Base-by-base conservation (phyloP, 2,329 filamentous ascomycete species). In the Hymenoscyphus scutula region DNA sequence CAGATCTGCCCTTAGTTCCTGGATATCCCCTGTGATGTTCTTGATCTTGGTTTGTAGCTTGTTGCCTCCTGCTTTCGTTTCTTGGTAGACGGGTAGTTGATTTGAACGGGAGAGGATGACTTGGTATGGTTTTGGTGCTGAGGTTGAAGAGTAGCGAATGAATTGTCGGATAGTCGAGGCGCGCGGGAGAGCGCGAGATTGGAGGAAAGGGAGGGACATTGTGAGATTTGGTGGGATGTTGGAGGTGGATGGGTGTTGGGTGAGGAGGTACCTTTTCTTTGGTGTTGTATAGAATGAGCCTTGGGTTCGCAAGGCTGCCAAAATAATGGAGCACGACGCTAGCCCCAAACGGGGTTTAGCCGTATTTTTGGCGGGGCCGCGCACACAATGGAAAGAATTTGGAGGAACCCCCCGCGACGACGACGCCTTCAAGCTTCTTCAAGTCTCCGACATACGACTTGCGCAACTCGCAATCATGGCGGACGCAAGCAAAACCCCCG, bases 31-130 rank as follows among this genome's bases (percentile, higher is more conserved):
- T 62, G 91, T 86, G 57, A 94, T 83, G 76, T 90, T 92, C 75
- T 92, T 89, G 61, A 99, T 78, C 62, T 85, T 76, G 5, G 94
- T 96, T 71, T 90, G 77, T 70, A 87, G 85, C 73, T 87, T 81
- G 67, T 90, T 95, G 15, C 91, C 91, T 59, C 92, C 92, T 13
- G 86, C 82, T 78, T 91, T 93, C 67, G 78, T 80, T 68, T 86
- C 81, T 17, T 87, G 80, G 78, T 98, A 99, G 53, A 98, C 84
- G 27, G 91, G 87, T 2, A 95, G 79, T 68, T 91, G 86, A 56
- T 86, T 84, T 41, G 84, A 88, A 1, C 81, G 78, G 2, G 91
- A 94, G 65, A 92, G 88, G 58, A 81, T 80, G 67, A 98, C 82
- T 70, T 87, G 82, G 63, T 69, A 69, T n/a, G 68, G 66, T 63